These are phyloP conservation scores for Verticillium longisporum DNA, from an alignment of 2,329 filamentous ascomycete species.

Conservation along the genomic window DNA sequence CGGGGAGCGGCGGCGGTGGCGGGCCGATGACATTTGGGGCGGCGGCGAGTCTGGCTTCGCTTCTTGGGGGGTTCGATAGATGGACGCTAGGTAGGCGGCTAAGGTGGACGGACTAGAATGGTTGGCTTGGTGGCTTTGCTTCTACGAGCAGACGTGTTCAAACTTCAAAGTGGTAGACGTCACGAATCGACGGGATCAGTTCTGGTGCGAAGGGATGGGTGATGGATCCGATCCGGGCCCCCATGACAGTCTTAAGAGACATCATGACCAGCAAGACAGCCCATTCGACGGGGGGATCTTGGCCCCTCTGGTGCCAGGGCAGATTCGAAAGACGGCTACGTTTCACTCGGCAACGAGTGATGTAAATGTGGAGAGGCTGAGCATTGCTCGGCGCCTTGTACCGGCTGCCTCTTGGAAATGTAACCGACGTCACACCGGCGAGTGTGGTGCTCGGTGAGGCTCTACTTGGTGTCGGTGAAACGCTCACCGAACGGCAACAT, in stretches of 20 bases:
- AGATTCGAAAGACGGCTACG: background rate
- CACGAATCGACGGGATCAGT: background rate
- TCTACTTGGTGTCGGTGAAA: no score
- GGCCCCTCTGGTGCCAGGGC: background rate
- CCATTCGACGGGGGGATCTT: background rate
- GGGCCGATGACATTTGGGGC: background rate
- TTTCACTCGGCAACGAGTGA: background rate
- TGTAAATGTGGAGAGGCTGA: conserved; percentile 3
- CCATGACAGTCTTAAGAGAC: background rate
- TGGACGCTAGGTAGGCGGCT: background rate
- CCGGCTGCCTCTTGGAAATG: background rate
- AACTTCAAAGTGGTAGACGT: background rate
- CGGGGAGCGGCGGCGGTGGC: background rate
- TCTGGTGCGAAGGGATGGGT: background rate
- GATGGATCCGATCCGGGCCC: background rate
- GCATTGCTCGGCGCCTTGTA: background rate
- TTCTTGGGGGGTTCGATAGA: background rate
- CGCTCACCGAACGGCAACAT: no score
- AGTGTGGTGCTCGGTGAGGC: no score
- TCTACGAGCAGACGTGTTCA: no score
- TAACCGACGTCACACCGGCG: background rate
- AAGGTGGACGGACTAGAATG: background rate
- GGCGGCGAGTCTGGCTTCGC: background rate
- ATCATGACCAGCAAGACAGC: background rate
- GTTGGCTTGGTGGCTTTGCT: no score